These are phyloP conservation scores for Baudoinia panamericana DNA, from an alignment of 495 filamentous ascomycete species.

Conservation along the genomic window DNA sequence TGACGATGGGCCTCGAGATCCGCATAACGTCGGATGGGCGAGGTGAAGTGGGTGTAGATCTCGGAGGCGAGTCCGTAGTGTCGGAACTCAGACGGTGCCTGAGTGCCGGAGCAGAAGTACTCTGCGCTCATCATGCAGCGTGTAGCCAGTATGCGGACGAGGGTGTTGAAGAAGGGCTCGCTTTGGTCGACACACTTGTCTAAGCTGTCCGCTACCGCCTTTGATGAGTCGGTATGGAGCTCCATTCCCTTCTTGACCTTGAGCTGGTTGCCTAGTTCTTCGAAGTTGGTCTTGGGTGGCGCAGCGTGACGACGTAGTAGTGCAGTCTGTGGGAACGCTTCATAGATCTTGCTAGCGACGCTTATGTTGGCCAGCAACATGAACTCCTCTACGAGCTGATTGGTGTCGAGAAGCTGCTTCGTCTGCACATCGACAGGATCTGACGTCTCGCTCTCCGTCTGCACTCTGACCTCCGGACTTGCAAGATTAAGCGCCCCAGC, in stretches of 20 bases:
- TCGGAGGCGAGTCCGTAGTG: slow-evolving; percentile 92
- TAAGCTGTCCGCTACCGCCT: slow-evolving; percentile 78
- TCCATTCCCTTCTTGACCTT: slow-evolving; percentile 68
- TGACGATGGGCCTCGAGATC: slow-evolving; percentile 89
- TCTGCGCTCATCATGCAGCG: slow-evolving; percentile 98
- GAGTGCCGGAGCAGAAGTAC: slow-evolving; percentile 90
- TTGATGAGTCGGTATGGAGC: slow-evolving; percentile 69
- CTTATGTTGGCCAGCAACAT: slow-evolving; percentile 97
- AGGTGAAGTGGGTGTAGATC: slow-evolving; percentile 98
- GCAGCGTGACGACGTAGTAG: slow-evolving; percentile 83
- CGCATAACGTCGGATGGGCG: slow-evolving; percentile 90
- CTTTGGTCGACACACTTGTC: slow-evolving; percentile 65
- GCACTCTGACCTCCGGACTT: slow-evolving; percentile 86
- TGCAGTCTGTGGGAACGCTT: slow-evolving; percentile 86
- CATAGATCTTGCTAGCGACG: slow-evolving; percentile 76
- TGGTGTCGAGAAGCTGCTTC: slow-evolving; percentile 85
- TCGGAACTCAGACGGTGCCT: slow-evolving; percentile 83
- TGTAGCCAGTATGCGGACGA: slow-evolving; percentile 91
- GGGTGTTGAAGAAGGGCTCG: slow-evolving; percentile 98
- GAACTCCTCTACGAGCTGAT: slow-evolving; percentile 96
- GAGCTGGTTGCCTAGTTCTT: slow-evolving; percentile 79
- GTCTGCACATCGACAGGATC: slow-evolving; percentile 94
- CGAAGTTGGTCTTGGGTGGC: slow-evolving; percentile 89
- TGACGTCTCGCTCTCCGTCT: slow-evolving; percentile 85
- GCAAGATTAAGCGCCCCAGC: slow-evolving; percentile 90